phyloP scores from a whole-genome alignment of 225 moss, liverwort and hornwort genomes.

The Physcomitrellopsis africana region DNA sequence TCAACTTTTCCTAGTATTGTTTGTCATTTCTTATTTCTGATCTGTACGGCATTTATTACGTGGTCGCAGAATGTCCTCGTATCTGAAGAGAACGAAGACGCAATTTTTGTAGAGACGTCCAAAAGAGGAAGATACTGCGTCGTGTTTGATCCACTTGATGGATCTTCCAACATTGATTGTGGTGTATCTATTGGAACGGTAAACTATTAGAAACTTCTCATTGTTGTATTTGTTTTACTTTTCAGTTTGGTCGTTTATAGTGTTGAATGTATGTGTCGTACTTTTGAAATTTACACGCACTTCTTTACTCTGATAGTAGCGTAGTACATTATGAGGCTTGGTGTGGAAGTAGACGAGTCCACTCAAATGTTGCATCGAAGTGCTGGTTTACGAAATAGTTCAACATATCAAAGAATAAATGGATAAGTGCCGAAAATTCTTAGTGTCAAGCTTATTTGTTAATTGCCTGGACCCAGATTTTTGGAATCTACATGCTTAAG shows the following conservation, averaged over 20 bases:
- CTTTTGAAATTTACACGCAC: neutral
- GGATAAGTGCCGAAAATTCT: neutral
- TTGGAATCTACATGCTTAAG: slow-evolving; percentile 79
- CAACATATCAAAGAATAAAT: neutral
- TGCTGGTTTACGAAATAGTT: neutral
- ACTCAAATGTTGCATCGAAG: neutral
- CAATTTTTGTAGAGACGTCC: slow-evolving; percentile 58
- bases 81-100: slow-evolving; percentile 76
- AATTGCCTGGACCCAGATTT: slow-evolving; percentile 44
- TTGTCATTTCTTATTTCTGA: neutral
- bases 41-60: neutral
- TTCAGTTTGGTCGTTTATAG: neutral
- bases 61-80: slow-evolving; percentile 66
- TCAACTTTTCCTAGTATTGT: neutral
- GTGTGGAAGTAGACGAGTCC: neutral
- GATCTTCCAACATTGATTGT: slow-evolving; percentile 80
- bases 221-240: neutral
- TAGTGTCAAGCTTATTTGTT: neutral
- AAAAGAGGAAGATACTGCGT: slow-evolving; percentile 74
- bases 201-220: slow-evolving; percentile 1
- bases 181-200: slow-evolving; percentile 85
- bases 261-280: neutral
- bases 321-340: neutral
- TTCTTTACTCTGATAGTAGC: neutral
- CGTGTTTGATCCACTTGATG: slow-evolving; percentile 79